Evolutionary conservation across 169 alveolate species (phyloP).

Genomic region (Blepharisma undulans): DNA sequence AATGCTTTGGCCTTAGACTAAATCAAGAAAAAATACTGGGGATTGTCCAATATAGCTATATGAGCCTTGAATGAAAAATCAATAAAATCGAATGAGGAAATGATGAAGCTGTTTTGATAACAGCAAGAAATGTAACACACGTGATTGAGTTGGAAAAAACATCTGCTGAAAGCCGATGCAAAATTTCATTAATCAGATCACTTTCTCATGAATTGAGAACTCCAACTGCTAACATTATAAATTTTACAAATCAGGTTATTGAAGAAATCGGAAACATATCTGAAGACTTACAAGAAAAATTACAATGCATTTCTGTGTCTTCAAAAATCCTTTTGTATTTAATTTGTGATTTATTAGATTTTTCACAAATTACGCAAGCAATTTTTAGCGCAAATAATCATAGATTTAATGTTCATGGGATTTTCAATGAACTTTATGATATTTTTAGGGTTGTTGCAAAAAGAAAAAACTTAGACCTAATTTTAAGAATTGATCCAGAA

Average conservation of each 20-base stretch:
- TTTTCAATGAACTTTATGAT: background rate
- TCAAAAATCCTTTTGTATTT: background rate
- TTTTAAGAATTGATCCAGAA: background rate
- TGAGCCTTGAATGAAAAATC: background rate
- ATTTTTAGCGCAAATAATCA: background rate
- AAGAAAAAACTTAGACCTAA: background rate
- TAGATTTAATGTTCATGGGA: background rate
- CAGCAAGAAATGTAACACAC: background rate
- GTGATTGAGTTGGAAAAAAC: background rate
- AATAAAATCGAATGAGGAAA: background rate
- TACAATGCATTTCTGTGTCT: background rate
- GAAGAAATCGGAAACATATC: background rate
- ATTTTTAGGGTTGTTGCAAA: background rate
- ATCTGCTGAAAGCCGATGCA: background rate
- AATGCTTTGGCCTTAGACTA: background rate
- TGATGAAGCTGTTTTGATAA: background rate
- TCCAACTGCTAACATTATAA: background rate
- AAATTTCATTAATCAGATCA: background rate
- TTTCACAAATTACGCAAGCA: background rate
- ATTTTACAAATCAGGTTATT: background rate
- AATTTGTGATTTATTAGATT: background rate
- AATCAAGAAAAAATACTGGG: background rate
- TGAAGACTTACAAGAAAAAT: constrained; percentile 3
- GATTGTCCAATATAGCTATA: background rate
- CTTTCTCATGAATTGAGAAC: constrained; percentile 25